Evolutionary conservation across 2,329 filamentous ascomycete genomes (phyloP), one percentile per base, ranked within the genome.

Genomic region (Torrubiella hemipterigena): DNA sequence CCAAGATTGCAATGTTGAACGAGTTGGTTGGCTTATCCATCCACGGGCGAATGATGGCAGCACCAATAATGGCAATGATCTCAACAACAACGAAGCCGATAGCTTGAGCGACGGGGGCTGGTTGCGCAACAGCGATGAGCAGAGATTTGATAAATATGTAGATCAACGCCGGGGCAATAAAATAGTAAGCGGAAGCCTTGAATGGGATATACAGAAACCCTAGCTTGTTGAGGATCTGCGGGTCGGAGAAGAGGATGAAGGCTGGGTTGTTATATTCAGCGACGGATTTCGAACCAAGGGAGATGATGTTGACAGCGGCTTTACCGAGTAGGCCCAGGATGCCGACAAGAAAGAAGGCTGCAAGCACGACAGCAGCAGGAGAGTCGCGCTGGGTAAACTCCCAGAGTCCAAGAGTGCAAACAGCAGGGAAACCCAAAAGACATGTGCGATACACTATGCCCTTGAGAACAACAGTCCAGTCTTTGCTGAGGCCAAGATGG

Each of bases 11-110:
- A 49, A 96, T 94, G 61, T 95, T 95, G 70, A 94, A 93, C 29
- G 80, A 78, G 57, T 95, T 96, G 38, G 85, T 94, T 63, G 87
- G 91, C 74, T 94, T 95, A 67, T 95, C 89, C 89, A 96, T 96
- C 81, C 85, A 96, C n/a, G 89, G 89, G 37, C 84, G 77, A 44
- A 95, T 62, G 32, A 93, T 77, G 38, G 77, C 81, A 34, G 85
- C 77, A 15, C 62, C 76, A 46, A 94, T 80, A 33, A 96, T 67
- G 45, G 81, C 78, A 31, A 58, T 73, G 3, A 79, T 79, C 57
- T 96, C 89, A 34, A 95, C 76, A 37, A 95, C 64, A 26, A 96
- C 64, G 36, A 95, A 68, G n/a, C 78, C 82, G 35, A 95, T 67
- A 8, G 85, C 85, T 57, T 94, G 87, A 13, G 78, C 76, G 5